A percentile compares a stretch with the other conserved stretches of the same genome.
Conservation (phyloP, 208 protist species). For the Trypanosoma avium region DNA sequence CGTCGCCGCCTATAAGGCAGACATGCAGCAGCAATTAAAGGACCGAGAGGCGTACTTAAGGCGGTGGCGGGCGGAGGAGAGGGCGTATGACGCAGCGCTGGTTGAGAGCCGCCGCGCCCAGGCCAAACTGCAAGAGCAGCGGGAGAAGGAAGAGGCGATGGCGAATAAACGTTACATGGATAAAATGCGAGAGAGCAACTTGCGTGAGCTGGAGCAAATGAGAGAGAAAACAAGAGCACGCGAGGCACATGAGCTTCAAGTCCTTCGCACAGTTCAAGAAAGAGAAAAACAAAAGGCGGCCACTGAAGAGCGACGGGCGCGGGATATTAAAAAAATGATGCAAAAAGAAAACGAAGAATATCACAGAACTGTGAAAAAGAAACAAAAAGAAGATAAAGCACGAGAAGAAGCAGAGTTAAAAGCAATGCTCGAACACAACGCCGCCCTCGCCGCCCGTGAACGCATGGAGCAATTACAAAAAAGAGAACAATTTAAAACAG, state of each 20-base stretch:
- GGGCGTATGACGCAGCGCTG: constrained; percentile 45
- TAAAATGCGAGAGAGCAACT: constrained; percentile 60
- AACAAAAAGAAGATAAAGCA: constrained; percentile 27
- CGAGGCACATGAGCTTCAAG: constrained; percentile 47
- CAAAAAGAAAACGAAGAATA: constrained; percentile 71
- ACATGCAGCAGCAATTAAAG: constrained; percentile 65
- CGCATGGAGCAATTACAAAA: constrained; percentile 44
- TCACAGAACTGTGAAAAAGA: constrained; percentile 38
- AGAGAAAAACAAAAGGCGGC: constrained; percentile 53
- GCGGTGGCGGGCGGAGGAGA: constrained; percentile 47
- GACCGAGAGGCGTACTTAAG: constrained; percentile 50
- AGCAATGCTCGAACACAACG: constrained; percentile 56
- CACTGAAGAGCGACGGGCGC: constrained; percentile 56
- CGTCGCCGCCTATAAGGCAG: constrained; percentile 52
- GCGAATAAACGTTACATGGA: constrained; percentile 65
- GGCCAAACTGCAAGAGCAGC: constrained; percentile 43
- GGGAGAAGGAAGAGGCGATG: constrained; percentile 35
- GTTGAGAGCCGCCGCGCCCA: constrained; percentile 45
- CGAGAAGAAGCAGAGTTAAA: constrained; percentile 57
- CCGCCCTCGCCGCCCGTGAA: constrained; percentile 51
- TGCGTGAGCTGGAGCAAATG: constrained; percentile 57
- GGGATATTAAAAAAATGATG: constrained; percentile 57
- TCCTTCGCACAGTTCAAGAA: constrained; percentile 47
- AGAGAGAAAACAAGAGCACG: constrained; percentile 31
- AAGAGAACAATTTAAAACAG: constrained; percentile 59